phyloP scores from a whole-genome alignment of 257 asterid genomes.

The Solanum pinnatisectum region DNA sequence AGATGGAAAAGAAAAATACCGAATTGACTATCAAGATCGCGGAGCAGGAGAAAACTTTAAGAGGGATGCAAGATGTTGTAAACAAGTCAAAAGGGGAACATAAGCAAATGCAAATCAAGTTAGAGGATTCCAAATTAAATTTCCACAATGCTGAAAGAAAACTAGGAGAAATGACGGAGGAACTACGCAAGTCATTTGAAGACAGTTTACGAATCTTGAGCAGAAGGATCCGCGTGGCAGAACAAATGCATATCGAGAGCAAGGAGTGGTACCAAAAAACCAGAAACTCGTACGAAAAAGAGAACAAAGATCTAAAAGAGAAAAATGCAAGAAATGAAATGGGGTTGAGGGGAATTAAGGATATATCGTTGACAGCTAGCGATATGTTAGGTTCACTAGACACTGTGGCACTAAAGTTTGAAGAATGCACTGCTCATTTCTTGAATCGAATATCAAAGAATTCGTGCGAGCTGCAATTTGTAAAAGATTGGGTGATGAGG shows the following conservation, averaged over 20 bases:
- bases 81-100: slow-evolving; percentile 17
- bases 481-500: slow-evolving; percentile 57
- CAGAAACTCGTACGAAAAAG: slow-evolving; percentile 24
- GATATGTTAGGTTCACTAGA: slow-evolving; percentile 44
- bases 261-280: slow-evolving; percentile 55
- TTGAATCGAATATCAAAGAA: slow-evolving; percentile 59
- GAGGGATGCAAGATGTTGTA: not conserved
- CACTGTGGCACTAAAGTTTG: slow-evolving; percentile 39
- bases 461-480: slow-evolving; percentile 56
- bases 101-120: slow-evolving; percentile 3
- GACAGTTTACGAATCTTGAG: slow-evolving; percentile 65
- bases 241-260: slow-evolving; percentile 70
- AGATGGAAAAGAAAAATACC: slow-evolving; percentile 28
- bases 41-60: slow-evolving; percentile 20
- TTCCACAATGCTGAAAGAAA: slow-evolving; percentile 42
- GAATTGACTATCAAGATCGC: slow-evolving; percentile 25
- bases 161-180: slow-evolving; percentile 61
- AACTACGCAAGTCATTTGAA: slow-evolving; percentile 48
- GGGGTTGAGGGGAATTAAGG: slow-evolving; percentile 30
- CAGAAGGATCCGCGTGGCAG: slow-evolving; percentile 73
- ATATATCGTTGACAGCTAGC: slow-evolving; percentile 35
- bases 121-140: slow-evolving; percentile 21
- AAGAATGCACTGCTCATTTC: slow-evolving; percentile 44
- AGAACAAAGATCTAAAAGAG: slow-evolving; percentile 32
- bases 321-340: slow-evolving; percentile 4